Base-by-base conservation (phyloP, 2,329 filamentous ascomycete genomes). In the Claviceps sorghi region DNA sequence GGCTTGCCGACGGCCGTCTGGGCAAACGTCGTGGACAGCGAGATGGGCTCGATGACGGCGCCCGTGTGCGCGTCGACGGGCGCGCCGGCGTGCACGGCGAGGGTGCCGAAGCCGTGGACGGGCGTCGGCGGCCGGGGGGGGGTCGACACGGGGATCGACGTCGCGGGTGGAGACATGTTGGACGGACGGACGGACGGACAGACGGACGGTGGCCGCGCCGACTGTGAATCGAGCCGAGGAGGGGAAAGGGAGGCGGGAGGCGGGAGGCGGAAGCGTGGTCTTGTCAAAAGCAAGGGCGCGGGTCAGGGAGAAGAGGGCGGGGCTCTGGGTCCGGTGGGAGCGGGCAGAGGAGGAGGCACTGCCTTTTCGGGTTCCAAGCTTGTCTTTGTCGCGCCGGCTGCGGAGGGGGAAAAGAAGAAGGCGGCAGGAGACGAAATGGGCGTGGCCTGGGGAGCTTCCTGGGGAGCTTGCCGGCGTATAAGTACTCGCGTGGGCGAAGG, bases 11-110 rank as follows among this genome's bases (percentile, higher is more conserved):
- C 89, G 13, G 82, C 79, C 15, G 82, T 83, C 73, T 98, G 93
- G n/a, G 87, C 88, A 65, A 91, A 98, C 6, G 93, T 98, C 17
- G 93, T 97, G 26, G 90, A 95, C 26, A 98, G 81, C 10, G 91
- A 96, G 67, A 98, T 96, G 61, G 93, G 73, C 70, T 93, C 88
- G 67, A 98, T 98, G 62, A 98, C 93, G 59, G 93, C 93, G 57
- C 93, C 93, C 26, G 91, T 98, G 42, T 80, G 74, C 48, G 91
- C 86, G 71, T 98, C 93, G 67, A 94, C 87, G 61, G 88, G 88
- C 44, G 88, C 80, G 56, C 93, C 93, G 57, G 91, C 90, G 70
- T 98, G 93, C 21, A 98, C 93, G 53, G 93, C 93, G 56, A 94
- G 79, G 48, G 93, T 98, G 56, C 88, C 93, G 70, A 98, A 97